Percentiles rank a stretch among this genome's conserved stretches.
Conservation (phyloP, 768 basidiomycete species). For the Tylopilus felleus region DNA sequence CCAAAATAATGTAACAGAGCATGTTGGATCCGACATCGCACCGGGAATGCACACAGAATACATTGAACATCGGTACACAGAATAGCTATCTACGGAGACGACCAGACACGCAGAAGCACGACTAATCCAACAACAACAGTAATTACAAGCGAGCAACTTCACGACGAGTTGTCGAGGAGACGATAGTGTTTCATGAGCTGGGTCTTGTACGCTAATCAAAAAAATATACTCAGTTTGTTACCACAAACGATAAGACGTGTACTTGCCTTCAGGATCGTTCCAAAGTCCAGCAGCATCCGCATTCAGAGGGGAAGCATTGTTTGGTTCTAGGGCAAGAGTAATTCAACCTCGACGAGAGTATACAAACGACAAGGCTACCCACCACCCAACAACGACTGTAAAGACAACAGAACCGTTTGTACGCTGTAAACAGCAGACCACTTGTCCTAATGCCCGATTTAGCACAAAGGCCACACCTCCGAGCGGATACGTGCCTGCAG, state of each 20-base stretch:
- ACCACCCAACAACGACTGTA: slow-evolving; percentile 89
- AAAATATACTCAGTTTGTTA: not conserved
- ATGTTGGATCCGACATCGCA: not conserved
- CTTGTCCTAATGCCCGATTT: slow-evolving; percentile 57
- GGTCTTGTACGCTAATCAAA: slow-evolving; percentile 56
- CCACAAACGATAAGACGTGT: not conserved
- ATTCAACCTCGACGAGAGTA: not conserved
- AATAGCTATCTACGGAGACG: slow-evolving; percentile 14
- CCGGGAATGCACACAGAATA: slow-evolving; percentile 6
- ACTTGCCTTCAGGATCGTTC: slow-evolving; percentile 63
- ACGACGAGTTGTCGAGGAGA: slow-evolving; percentile 41
- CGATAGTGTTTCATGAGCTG: slow-evolving; percentile 75
- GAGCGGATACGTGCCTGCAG: slow-evolving; percentile 55
- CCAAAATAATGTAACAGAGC: too few relatives aligned
- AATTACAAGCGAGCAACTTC: slow-evolving; percentile 6
- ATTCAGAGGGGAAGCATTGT: slow-evolving; percentile 90
- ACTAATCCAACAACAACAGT: not conserved
- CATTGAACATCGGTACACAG: slow-evolving; percentile 9
- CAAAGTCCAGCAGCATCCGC: slow-evolving; percentile 82
- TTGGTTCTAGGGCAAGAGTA: slow-evolving; percentile 59
- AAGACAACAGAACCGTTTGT: slow-evolving; percentile 81
- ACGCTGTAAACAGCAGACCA: slow-evolving; percentile 95
- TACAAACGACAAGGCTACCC: slow-evolving; percentile 21
- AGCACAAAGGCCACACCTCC: not conserved
- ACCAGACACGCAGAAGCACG: not conserved